Evolutionary conservation across 1,139 yeast genomes (phyloP), one percentile per base, ranked within the genome.

Genomic region (Debaryomycetaceae sp.): DNA sequence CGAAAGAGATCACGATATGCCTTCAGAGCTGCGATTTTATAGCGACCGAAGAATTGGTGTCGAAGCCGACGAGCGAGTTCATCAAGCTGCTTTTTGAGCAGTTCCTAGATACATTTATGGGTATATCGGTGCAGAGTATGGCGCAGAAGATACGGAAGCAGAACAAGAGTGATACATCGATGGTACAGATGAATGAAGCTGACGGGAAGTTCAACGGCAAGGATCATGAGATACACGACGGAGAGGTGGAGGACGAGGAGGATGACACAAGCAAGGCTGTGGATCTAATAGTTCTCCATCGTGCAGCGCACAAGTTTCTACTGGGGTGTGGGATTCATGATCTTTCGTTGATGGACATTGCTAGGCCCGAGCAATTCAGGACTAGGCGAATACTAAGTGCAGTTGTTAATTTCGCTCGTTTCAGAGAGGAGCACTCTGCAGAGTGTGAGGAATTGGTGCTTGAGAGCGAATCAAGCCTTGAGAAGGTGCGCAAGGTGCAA

Each of bases 371-470:
- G 23, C 74, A 87, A 0, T 65, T 63, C 40, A 69, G 95, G 46
- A 72, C 81, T 3, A 68, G 82, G 51, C 70, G 95, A 41, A 74
- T 87, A 17, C 63, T 90, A 30, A 87, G 96, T 59, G 95, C 95
- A 1, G 83, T 90, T 42, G 86, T 89, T 14, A 89, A 90, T 59
- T 90, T 80, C 69, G 95, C 95, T 2, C 68, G 95, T 47, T 89
- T 87, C 56, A 74, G 96, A 52, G 96, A 88, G 55, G 87, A 83
- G 51, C 82, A 87, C 45, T 78, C 86, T 59, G 76, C 72, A 20
- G 90, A 81, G 54, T 83, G 87, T 55, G 90, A 84, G 46, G 77
- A 76, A 24, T 68, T 83, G 38, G 78, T 85, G 36, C 67, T 72
- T 14, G 72, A 75, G 44, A 78, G 86, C 49, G 87, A 83, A 47